Percentiles rank a stretch among this genome's conserved stretches.
Evolutionary conservation across 352 stramenopile species (phyloP).

Genomic region (Pythium graminicola): DNA sequence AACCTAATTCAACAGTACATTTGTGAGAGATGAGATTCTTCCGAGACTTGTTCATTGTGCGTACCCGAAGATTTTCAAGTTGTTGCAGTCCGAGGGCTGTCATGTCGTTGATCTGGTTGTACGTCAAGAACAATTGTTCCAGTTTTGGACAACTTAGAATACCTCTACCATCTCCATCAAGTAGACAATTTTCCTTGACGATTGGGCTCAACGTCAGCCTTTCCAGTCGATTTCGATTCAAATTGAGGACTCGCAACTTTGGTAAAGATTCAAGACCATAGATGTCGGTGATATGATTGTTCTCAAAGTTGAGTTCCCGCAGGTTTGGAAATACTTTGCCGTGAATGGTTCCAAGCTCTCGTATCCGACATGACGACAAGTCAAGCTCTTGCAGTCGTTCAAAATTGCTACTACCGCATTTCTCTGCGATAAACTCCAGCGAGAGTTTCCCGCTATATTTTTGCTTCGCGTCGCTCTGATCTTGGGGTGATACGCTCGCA

Average conservation of each 20-base stretch:
- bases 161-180: conserved; percentile 39
- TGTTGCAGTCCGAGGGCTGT: conserved; percentile 54
- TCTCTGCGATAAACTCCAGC: conserved; percentile 78
- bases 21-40: not conserved
- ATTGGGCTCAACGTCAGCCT: conserved; percentile 27
- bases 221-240: conserved; percentile 76
- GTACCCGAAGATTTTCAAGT: conserved; percentile 57
- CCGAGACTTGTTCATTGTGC: not conserved
- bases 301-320: conserved; percentile 71
- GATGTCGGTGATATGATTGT: conserved; percentile 81
- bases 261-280: conserved; percentile 49
- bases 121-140: conserved; percentile 60
- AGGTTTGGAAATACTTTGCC: conserved; percentile 60
- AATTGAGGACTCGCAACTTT: conserved; percentile 57
- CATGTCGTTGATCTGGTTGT: conserved; percentile 83
- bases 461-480: conserved; percentile 77
- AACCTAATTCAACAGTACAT: conserved; percentile 27
- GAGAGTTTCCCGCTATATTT: conserved; percentile 85
- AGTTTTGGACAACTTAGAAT: conserved; percentile 59
- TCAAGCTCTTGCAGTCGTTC: conserved; percentile 70
- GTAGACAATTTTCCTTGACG: conserved; percentile 8
- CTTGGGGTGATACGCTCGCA: conserved; percentile 59
- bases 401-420: conserved; percentile 43
- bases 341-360: conserved; percentile 50
- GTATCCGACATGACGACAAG: conserved; percentile 66